phyloP scores from a whole-genome alignment of 441 rosid species.

The Metrosideros polymorpha region DNA sequence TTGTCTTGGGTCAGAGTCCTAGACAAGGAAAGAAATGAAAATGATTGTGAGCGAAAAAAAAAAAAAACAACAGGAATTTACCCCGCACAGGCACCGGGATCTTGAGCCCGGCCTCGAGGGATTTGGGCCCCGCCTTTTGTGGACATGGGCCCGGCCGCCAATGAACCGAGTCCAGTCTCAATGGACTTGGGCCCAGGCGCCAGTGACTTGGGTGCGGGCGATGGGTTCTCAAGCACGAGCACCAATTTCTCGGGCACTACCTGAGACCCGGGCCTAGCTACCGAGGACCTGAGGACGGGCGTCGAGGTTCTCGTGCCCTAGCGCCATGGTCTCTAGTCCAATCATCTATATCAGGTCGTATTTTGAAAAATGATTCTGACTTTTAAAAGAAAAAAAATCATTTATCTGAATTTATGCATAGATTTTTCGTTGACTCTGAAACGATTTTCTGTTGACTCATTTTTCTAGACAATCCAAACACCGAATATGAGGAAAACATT shows the following conservation, averaged over 20 bases:
- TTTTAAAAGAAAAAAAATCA: too few relatives aligned
- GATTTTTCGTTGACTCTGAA: background rate
- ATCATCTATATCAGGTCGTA: too few relatives aligned
- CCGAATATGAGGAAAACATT: background rate
- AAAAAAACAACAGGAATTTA: background rate
- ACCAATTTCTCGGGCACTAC: background rate
- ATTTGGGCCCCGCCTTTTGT: background rate
- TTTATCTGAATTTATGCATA: background rate
- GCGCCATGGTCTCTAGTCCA: too few relatives aligned
- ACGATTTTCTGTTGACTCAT: background rate
- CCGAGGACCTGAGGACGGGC: too few relatives aligned
- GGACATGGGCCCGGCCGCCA: background rate
- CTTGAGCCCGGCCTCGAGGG: background rate
- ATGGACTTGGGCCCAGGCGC: background rate
- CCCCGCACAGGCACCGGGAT: background rate
- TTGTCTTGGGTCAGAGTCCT: background rate
- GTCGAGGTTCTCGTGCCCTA: too few relatives aligned
- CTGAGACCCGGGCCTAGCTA: too few relatives aligned
- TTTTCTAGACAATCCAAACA: background rate
- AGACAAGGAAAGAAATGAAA: background rate
- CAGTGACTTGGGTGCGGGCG: background rate
- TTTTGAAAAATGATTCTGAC: background rate
- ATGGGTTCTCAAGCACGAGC: background rate
- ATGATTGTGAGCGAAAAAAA: background rate
- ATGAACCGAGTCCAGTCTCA: background rate